phyloP scores from a whole-genome alignment of 2,329 filamentous ascomycete species.

The Exophiala xenobiotica region DNA sequence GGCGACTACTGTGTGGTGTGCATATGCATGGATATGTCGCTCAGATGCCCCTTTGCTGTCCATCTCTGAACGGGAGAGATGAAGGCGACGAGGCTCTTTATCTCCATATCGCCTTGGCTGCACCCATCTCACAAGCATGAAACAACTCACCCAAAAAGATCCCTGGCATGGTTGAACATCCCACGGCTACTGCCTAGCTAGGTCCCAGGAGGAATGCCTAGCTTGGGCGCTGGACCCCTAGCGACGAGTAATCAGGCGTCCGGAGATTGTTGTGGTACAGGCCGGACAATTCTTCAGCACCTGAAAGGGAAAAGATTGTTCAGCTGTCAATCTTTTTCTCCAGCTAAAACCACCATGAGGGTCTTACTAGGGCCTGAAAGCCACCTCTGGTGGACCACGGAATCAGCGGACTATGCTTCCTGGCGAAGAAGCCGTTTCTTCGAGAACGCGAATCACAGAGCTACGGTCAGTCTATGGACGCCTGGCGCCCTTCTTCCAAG shows the following conservation, averaged over 20 bases:
- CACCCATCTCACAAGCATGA: no score
- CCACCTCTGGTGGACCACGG: background rate
- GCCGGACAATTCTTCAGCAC: background rate
- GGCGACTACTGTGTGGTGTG: background rate
- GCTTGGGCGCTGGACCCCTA: no score
- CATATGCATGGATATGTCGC: background rate
- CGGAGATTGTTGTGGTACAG: constrained; percentile 22
- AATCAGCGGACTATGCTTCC: background rate
- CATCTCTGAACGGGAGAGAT: no score
- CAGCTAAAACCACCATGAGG: background rate
- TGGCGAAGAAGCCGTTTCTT: background rate
- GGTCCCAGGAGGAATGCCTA: no score
- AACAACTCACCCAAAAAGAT: no score
- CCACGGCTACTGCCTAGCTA: background rate
- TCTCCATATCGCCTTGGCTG: no score
- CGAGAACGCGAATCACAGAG: background rate
- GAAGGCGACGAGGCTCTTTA: no score
- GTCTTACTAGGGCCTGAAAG: no score
- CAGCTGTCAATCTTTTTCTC: background rate
- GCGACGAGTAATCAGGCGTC: background rate
- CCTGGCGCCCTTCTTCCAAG: no score
- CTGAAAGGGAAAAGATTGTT: background rate
- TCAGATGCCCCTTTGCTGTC: no score
- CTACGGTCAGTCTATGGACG: background rate
- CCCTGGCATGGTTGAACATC: background rate